These are phyloP conservation scores for Stevia rebaudiana DNA, from an alignment of 140 eudicot genomes.

Conservation along the genomic window DNA sequence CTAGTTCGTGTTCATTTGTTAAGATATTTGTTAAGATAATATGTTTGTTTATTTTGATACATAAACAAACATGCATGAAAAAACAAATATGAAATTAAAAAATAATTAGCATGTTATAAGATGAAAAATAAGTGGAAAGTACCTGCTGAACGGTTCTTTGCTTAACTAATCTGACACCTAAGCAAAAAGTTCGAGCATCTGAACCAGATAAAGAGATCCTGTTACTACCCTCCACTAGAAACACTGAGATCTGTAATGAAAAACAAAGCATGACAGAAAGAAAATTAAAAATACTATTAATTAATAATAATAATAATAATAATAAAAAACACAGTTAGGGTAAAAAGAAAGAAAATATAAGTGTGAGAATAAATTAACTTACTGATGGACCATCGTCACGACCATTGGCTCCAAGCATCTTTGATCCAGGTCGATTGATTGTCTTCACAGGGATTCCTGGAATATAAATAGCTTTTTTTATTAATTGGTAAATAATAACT, in stretches of 20 bases:
- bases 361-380: constrained; percentile 30
- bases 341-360: background rate
- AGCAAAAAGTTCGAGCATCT: constrained; percentile 66
- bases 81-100: background rate
- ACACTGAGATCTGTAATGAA: constrained; percentile 46
- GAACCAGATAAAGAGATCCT: constrained; percentile 49
- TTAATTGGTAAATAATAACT: background rate
- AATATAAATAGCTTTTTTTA: background rate
- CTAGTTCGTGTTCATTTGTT: background rate
- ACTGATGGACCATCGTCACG: constrained; percentile 85
- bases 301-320: too few relatives aligned
- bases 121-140: constrained; percentile 2
- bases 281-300: background rate
- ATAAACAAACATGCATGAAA: too few relatives aligned
- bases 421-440: constrained; percentile 74
- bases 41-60: too few relatives aligned
- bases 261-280: constrained; percentile 1
- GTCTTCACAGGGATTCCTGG: constrained; percentile 64
- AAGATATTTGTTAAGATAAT: background rate
- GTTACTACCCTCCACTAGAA: constrained; percentile 55
- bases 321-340: background rate
- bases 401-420: constrained; percentile 79
- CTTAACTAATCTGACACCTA: constrained; percentile 72
- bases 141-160: constrained; percentile 66
- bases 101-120: background rate